Evolutionary conservation across 345 rosid genomes (phyloP).

Genomic region (Aquilaria yunnanensis): DNA sequence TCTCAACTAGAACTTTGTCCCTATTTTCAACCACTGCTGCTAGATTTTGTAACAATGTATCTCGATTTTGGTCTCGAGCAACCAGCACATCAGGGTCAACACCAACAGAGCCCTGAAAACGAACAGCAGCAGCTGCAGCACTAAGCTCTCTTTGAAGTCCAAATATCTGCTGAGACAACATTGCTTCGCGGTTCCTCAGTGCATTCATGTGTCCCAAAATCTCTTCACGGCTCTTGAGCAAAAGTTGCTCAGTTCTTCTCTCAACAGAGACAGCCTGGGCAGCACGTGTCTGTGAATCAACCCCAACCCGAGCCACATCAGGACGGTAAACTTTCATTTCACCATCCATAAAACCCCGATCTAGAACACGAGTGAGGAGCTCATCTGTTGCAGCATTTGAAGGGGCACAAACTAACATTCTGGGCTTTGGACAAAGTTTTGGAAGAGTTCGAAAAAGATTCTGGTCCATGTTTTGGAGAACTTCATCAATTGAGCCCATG

Average conservation of each 20-base stretch:
- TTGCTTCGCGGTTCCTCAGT: conserved; percentile 67
- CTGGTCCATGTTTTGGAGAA: conserved; percentile 99
- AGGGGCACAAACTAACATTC: conserved; percentile 99
- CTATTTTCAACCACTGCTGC: conserved; percentile 93
- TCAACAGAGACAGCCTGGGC: conserved; percentile 99
- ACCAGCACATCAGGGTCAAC: conserved; percentile 93
- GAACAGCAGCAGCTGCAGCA: conserved; percentile 66
- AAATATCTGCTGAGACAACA: conserved; percentile 75
- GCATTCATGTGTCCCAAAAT: conserved; percentile 79
- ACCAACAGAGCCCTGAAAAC: conserved; percentile 95
- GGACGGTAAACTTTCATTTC: conserved; percentile 98
- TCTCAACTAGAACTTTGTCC: conserved; percentile 94
- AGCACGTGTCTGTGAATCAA: conserved; percentile 95
- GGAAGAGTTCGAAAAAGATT: conserved; percentile 91
- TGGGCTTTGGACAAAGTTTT: conserved; percentile 91
- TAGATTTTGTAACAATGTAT: conserved; percentile 75
- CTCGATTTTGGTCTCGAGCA: conserved; percentile 91
- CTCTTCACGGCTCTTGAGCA: conserved; percentile 81
- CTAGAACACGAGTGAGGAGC: conserved; percentile 95
- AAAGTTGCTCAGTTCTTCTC: conserved; percentile 89
- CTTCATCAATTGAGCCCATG: conserved; percentile 93
- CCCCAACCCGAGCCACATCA: conserved; percentile 99
- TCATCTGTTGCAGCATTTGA: conserved; percentile 99
- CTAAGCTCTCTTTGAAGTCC: conserved; percentile 73
- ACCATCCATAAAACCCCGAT: conserved; percentile 98